These are phyloP conservation scores for Microthlaspi erraticum DNA, from an alignment of 345 rosid species.

Conservation along the genomic window DNA sequence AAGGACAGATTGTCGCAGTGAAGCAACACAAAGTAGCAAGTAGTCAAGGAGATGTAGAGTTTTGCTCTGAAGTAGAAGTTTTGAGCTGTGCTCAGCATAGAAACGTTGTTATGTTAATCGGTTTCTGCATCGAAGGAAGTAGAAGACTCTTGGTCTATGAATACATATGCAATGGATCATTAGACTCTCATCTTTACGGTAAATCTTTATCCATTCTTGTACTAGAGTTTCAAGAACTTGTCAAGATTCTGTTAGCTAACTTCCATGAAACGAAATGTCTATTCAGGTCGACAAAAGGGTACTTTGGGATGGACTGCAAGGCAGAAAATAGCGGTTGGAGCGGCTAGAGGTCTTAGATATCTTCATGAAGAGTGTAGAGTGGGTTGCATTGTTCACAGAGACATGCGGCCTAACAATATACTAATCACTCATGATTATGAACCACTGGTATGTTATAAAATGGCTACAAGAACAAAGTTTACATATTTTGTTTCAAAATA, in stretches of 20 bases:
- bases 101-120: conserved; percentile 68
- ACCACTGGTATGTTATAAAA: conserved; percentile 53
- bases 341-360: conserved; percentile 71
- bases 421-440: conserved; percentile 75
- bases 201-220: conserved; percentile 18
- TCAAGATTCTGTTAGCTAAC: background rate
- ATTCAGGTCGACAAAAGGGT: conserved; percentile 42
- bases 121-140: conserved; percentile 60
- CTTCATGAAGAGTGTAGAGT: conserved; percentile 81
- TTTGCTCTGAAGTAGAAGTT: conserved; percentile 69
- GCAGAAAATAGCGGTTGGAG: conserved; percentile 67
- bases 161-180: conserved; percentile 66
- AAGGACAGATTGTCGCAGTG: conserved; percentile 67
- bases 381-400: conserved; percentile 73
- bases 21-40: conserved; percentile 58
- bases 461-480: background rate
- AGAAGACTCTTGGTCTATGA: conserved; percentile 70
- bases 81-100: conserved; percentile 72
- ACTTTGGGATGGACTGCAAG: conserved; percentile 55
- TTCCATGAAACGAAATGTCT: background rate
- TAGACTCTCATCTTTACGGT: conserved; percentile 70
- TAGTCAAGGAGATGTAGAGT: conserved; percentile 62
- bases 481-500: background rate
- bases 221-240: background rate
- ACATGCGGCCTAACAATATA: conserved; percentile 67